Evolutionary conservation across 2,329 filamentous ascomycete genomes (phyloP).

Genomic region (Pseudocercospora vitis): DNA sequence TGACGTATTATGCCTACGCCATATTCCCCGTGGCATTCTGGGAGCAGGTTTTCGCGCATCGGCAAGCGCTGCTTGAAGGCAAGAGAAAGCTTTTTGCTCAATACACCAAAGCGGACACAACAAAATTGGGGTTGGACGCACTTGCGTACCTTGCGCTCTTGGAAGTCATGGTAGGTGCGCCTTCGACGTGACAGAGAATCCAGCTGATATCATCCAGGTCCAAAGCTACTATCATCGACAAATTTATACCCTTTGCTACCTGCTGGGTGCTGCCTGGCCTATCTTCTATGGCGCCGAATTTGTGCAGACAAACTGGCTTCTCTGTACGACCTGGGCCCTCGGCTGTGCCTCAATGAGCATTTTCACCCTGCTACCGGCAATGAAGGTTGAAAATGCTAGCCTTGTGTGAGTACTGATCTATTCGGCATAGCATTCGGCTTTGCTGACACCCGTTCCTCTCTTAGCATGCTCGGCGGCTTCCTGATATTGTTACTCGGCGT

Average conservation of each 20-base stretch:
- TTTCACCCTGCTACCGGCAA: constrained; percentile 84
- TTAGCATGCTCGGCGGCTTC: constrained; percentile 69
- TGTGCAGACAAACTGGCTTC: constrained; percentile 61
- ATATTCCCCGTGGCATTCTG: constrained; percentile 94
- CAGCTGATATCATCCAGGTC: constrained; percentile 55
- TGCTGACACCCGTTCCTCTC: constrained; percentile 5
- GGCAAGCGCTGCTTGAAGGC: constrained; percentile 68
- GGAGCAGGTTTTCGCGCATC: constrained; percentile 86
- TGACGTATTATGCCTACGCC: constrained; percentile 85
- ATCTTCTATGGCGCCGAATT: constrained; percentile 71
- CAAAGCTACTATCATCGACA: constrained; percentile 90
- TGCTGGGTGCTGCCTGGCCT: constrained; percentile 78
- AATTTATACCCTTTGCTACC: constrained; percentile 77
- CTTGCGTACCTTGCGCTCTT: constrained; percentile 72
- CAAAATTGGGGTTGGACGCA: constrained; percentile 63
- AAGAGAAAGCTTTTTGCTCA: constrained; percentile 68
- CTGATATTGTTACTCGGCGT: constrained; percentile 77
- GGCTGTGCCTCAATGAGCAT: constrained; percentile 82
- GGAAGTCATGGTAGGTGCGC: constrained; percentile 63
- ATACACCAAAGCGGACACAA: constrained; percentile 57
- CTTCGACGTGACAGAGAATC: no score
- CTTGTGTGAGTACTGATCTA: constrained; percentile 62
- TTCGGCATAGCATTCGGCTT: not conserved
- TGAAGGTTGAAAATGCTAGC: constrained; percentile 75
- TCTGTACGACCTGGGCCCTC: constrained; percentile 70